Conservation (phyloP, 257 asterid genomes). For the Solanum pinnatisectum region DNA sequence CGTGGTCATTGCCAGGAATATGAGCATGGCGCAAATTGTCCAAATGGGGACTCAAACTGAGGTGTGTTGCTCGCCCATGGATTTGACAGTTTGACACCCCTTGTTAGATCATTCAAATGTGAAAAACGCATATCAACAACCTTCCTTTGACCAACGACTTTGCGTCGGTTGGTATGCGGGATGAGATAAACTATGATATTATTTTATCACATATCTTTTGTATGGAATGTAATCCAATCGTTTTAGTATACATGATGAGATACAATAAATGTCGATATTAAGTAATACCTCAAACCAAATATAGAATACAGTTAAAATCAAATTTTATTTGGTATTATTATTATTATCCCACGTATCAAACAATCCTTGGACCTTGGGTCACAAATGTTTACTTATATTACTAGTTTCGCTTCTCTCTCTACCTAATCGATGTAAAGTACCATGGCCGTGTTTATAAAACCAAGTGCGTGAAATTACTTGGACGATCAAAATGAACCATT, state of each 20-base stretch:
- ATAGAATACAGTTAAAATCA: background rate
- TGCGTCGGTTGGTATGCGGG: background rate
- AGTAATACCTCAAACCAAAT: background rate
- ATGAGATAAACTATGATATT: background rate
- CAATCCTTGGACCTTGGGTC: background rate
- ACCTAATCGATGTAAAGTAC: background rate
- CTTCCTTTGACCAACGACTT: background rate
- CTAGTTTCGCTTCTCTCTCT: background rate
- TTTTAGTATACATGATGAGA: background rate
- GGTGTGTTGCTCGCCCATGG: background rate
- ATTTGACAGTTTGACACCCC: background rate
- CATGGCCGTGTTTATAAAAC: background rate
- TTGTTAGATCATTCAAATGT: background rate
- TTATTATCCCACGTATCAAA: background rate
- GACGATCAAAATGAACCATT: background rate
- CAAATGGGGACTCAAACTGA: too few species aligned
- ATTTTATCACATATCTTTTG: background rate
- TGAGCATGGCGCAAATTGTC: too few species aligned
- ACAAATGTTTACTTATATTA: too few species aligned
- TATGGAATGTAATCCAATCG: background rate
- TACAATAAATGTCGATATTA: background rate
- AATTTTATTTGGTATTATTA: background rate
- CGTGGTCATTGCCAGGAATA: too few species aligned
- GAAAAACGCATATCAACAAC: background rate
- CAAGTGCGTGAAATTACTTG: background rate